Base-by-base conservation (phyloP, 495 filamentous ascomycete species). In the Mycothermus thermophilus region DNA sequence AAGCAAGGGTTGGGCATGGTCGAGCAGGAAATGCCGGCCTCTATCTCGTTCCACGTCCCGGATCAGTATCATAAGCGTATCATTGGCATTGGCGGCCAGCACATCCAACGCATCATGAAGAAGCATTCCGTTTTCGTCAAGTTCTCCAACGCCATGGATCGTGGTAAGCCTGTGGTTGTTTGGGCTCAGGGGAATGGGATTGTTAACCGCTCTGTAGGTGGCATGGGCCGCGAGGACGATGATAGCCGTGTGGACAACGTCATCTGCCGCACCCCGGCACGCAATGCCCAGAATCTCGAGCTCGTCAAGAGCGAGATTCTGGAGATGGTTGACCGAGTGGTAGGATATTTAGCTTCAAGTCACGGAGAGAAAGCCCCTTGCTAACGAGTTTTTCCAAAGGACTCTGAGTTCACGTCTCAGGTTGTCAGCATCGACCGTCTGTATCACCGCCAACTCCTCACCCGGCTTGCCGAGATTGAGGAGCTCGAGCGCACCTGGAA, bases 61-160 rank as follows among this genome's bases (percentile, higher is more conserved):
- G 92, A 96, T 48, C 87, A 95, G 50, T 99, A 99, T 53, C 90
- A 99, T 60, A 99, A 96, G 64, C 84, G 92, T 27, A 99, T 99
- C 44, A 99, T 99, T 44, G 90, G 90, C 35, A 95, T 96, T 40
- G 92, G 90, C 40, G 90, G 90, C 12, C 85, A 94, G 54, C 92
- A 96, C 48, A 99, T 99, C 48, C 90, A 99, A 54, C 86, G 86
- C 38, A 96, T 96, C 63, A 99, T 96, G 90, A 99, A 99, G 66
- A 95, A 95, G 59, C 92, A 99, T 62, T 99, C 90, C 2, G 90
- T 99, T 38, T 99, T 96, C 43, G 90, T 99, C 63, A 99, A 99
- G 55, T 99, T 99, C 53, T 93, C 85, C 43, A 99, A 99, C 50
- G 90, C 92, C 17, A 96, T 96, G 92, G 90, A 99, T 57, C 81